Evolutionary conservation across 768 basidiomycete species (phyloP), one percentile per base, ranked within the genome.

Genomic region (Collybiopsis luxurians): DNA sequence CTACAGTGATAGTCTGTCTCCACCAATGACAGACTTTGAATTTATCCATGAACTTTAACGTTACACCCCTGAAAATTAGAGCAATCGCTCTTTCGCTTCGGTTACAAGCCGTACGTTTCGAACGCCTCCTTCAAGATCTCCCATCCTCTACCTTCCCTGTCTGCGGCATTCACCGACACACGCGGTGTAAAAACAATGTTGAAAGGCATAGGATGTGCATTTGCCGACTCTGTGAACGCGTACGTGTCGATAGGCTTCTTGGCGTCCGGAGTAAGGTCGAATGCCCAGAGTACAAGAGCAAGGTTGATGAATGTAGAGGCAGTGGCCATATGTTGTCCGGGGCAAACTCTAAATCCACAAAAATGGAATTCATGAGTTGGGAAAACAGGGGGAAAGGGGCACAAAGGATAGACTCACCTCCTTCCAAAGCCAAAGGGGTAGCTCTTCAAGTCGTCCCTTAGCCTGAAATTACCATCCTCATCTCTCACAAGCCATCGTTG

Each of bases 161-260:
- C 50, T 12, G 15, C 50, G 15, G 21, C 34, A 9, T 39, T 24
- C 0, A 51, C 50, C 15, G 50, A 38, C 13, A 51, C 50, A 23
- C 50, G 50, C 9, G 50, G 50, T 23, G 50, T 51, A 19, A 51
- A 89, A 6, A 69, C 59, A 4, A 77, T 83, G 28, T 76, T 75
- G 66, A 89, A 90, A 1, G 82, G 85, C 45, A 77, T 64, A 0
- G 89, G 88, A 55, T 85, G 87, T 0, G 79, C 76, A 61, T 87
- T 82, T 15, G 85, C 82, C 2, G 80, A 82, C 60, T 87, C 82
- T 4, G 81, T 81, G 62, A 90, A 87, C 1, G 77, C 84, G 38
- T 78, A 68, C 9, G 76, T 75, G 62, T 90, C 82, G 52, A 90
- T 86, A 0, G 85, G 84, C 2, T 73, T 67, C 0, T 68, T 61